Evolutionary conservation across 1,284 basidiomycete genomes (phyloP).

Genomic region (Austroboletus niveus): DNA sequence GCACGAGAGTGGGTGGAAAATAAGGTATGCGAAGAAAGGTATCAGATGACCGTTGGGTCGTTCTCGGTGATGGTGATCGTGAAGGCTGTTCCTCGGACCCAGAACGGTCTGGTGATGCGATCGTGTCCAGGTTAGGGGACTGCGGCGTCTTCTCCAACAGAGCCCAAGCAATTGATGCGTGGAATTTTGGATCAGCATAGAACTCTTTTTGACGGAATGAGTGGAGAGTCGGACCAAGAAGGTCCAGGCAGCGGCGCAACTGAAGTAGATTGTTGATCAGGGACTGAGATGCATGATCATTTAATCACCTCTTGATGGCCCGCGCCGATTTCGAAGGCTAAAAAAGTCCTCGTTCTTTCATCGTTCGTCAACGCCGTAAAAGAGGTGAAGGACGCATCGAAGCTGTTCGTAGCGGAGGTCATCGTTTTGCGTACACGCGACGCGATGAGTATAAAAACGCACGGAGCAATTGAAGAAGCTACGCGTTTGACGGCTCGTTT

Average conservation of each 20-base stretch:
- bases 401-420: constrained; percentile 44
- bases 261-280: constrained; percentile 31
- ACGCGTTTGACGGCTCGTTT: constrained; percentile 53
- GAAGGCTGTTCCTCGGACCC: constrained; percentile 4
- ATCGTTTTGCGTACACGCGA: constrained; percentile 5
- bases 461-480: constrained; percentile 49
- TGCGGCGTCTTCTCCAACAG: constrained; percentile 40
- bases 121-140: constrained; percentile 1
- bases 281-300: constrained; percentile 6
- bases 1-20: constrained; percentile 50
- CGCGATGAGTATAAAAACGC: constrained; percentile 27
- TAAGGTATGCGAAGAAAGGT: constrained; percentile 44
- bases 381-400: constrained; percentile 65
- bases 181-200: constrained; percentile 73
- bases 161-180: constrained; percentile 80
- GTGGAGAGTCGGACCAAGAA: constrained; percentile 52
- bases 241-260: constrained; percentile 53
- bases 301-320: constrained; percentile 64
- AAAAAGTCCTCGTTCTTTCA: constrained; percentile 72
- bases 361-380: constrained; percentile 75
- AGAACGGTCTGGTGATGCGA: neutral
- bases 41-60: constrained; percentile 10
- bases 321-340: constrained; percentile 73
- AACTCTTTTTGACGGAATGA: constrained; percentile 67
- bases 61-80: constrained; percentile 2